Percentiles rank a stretch among this genome's conserved stretches.
Conservation (phyloP, 2,329 filamentous ascomycete species). For the Aspergillus unguis region DNA sequence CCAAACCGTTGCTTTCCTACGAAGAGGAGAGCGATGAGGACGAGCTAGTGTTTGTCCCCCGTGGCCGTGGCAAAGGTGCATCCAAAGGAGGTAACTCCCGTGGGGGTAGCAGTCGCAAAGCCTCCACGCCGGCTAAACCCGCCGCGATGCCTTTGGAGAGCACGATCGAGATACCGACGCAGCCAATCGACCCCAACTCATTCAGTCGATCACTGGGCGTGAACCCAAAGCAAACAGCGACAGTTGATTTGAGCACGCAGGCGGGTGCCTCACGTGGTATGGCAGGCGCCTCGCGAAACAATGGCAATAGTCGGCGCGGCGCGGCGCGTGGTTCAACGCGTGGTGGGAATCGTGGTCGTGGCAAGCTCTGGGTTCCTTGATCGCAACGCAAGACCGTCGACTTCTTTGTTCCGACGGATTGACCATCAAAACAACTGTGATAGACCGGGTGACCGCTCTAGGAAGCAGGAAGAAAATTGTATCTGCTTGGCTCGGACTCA, state of each 20-base stretch:
- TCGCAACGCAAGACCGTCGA: conserved; percentile 16
- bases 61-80: conserved; percentile 37
- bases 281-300: conserved; percentile 33
- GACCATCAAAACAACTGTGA: conserved; percentile 18
- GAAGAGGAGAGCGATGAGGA: conserved; percentile 50
- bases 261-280: conserved; percentile 34
- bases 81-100: conserved; percentile 27
- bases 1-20: conserved; percentile 46
- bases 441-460: conserved; percentile 22
- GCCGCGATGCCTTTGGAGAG: conserved; percentile 26
- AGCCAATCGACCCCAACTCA: conserved; percentile 48
- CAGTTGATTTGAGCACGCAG: conserved; percentile 33
- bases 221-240: conserved; percentile 24
- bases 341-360: conserved; percentile 37
- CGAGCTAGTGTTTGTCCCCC: conserved; percentile 47
- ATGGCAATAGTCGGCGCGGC: conserved; percentile 31
- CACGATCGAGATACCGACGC: conserved; percentile 43
- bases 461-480: conserved; percentile 16
- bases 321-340: conserved; percentile 29
- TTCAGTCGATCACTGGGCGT: conserved; percentile 43
- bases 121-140: conserved; percentile 22
- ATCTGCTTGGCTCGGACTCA: conserved; percentile 19
- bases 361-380: conserved; percentile 48
- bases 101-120: conserved; percentile 30
- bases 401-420: conserved; percentile 20